These are phyloP conservation scores for Aureobasidium sp. DNA, from an alignment of 2,329 filamentous ascomycete genomes.

Conservation along the genomic window DNA sequence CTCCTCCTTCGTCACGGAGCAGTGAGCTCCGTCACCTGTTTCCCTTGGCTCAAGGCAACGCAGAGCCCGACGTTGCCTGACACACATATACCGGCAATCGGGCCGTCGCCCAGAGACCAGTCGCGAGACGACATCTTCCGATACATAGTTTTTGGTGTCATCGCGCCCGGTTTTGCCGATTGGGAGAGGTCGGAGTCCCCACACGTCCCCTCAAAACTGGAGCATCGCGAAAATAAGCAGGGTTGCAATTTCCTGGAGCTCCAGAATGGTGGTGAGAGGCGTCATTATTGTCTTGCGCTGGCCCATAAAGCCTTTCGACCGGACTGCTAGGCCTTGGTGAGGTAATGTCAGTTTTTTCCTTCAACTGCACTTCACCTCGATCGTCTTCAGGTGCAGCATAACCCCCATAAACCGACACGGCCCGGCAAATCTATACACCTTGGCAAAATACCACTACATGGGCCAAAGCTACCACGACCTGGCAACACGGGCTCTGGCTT, in stretches of 20 bases:
- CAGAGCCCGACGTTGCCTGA: background rate
- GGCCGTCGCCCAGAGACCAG: conserved; percentile 6
- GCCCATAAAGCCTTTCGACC: background rate
- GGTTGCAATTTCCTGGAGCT: conserved; percentile 12
- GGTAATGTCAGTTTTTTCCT: background rate
- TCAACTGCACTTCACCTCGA: background rate
- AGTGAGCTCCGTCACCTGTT: background rate
- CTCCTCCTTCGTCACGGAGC: background rate
- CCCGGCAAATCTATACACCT: background rate
- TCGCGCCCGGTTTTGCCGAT: background rate
- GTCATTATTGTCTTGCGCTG: conserved; percentile 3
- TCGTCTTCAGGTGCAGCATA: background rate
- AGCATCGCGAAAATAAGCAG: conserved; percentile 17
- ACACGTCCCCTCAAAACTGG: conserved; percentile 14
- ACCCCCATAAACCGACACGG: background rate
- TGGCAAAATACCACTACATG: conserved; percentile 2
- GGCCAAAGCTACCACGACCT: conserved; percentile 5
- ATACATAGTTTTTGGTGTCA: conserved; percentile 1
- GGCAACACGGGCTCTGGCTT: conserved; percentile 7
- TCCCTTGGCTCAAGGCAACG: background rate
- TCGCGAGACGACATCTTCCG: background rate
- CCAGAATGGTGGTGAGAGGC: background rate
- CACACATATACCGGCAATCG: conserved; percentile 4
- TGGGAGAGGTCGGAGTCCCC: conserved; percentile 7
- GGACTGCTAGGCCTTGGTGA: background rate